Evolutionary conservation across 169 alveolate genomes (phyloP).

Genomic region (Eimeria tenella): DNA sequence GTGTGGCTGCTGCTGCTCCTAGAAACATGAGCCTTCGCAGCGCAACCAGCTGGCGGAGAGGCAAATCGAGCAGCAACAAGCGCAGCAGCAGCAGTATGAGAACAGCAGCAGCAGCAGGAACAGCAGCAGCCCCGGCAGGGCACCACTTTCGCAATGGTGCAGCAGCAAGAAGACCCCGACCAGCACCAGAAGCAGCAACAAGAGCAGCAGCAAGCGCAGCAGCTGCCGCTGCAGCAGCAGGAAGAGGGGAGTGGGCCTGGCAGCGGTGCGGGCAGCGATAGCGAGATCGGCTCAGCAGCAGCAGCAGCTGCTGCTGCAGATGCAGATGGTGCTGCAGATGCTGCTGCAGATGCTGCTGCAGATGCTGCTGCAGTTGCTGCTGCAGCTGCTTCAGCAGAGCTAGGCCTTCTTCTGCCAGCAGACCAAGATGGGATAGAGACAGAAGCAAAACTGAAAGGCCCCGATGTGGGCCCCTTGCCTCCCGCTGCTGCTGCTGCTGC

Average conservation of each 20-base stretch:
- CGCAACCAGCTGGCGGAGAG: too few relatives aligned
- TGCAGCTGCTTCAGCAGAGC: background rate
- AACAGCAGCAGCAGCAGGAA: background rate
- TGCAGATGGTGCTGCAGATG: background rate
- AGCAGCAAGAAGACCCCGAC: background rate
- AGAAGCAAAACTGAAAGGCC: background rate
- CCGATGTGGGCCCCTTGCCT: background rate
- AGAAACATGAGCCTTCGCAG: background rate
- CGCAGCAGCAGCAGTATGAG: background rate
- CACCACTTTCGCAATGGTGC: background rate
- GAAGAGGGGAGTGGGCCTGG: background rate
- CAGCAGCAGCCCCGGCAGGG: background rate
- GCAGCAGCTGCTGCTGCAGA: background rate
- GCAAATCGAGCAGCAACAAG: background rate
- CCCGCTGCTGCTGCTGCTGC: background rate
- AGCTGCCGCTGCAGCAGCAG: background rate
- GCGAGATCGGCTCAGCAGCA: background rate
- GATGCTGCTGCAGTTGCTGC: background rate
- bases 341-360: background rate
- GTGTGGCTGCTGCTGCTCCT: background rate
- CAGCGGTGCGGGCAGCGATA: background rate
- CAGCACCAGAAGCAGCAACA: slow-evolving; percentile 1
- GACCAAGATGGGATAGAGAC: background rate
- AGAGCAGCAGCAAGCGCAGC: background rate
- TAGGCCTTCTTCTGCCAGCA: background rate